Base-by-base conservation (phyloP, 805 yeast species). In the Lachancea dasiensis region DNA sequence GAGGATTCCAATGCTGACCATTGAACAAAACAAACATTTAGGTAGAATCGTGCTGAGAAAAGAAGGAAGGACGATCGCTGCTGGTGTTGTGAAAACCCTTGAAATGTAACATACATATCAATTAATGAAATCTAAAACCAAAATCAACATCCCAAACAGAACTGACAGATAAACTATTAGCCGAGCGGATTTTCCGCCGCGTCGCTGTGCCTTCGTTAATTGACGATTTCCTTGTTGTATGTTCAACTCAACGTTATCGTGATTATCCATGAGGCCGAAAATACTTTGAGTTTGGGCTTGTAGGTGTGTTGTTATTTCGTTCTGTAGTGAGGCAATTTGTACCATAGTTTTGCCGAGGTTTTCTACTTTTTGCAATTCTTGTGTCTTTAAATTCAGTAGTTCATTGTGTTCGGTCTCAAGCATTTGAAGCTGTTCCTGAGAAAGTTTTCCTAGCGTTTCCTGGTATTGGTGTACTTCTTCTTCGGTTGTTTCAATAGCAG, bases 21-120 rank as follows among this genome's bases (percentile, higher is more conserved):
- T 78, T 56, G 77, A 69, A 44, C 86, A 84, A 56, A 85, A 86
- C 60, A 95, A 87, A 47, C 97, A 87, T 64, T 72, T 92, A 51
- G 97, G 97, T 51, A 81, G 97, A 66, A 86, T 92, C 62, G 87
- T 97, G 15, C 73, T 92, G 60, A 86, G 99, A 73, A 97, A 92
- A 67, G 97, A 92, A 67, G 98, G 97, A 53, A 80, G 78, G 52
- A 90, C 98, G 32, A 86, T 92, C 64, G 99, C 97, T 45, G 90
- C 92, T 58, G 99, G 98, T 63, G 83, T 38, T 5, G 20, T 42
- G 5, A 35, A 31, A 20, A 16, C 42, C 10, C 29, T 42, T 4
- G 42, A 42, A 13, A 31, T 34, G 15, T 42, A 34, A 27, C 9
- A 6, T 20, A 19, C 14, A 5, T 30, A 20, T 45, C 45, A 63